phyloP scores from a whole-genome alignment of 495 filamentous ascomycete species.

The Trichocladium antarcticum region DNA sequence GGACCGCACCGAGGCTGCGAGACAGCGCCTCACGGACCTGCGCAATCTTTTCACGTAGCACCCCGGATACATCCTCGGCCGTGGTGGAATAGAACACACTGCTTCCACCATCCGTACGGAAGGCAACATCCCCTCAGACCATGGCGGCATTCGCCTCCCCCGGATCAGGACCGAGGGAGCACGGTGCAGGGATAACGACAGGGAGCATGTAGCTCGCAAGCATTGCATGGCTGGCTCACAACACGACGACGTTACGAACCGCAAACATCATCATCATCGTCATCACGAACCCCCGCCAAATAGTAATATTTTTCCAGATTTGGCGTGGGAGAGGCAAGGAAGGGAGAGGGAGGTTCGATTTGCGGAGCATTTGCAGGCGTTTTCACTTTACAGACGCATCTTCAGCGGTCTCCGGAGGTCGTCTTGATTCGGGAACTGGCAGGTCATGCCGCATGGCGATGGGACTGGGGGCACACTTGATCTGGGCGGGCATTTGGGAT shows the following conservation, averaged over 20 bases:
- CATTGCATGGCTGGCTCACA: not conserved
- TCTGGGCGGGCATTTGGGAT: not conserved
- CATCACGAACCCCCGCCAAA: not conserved
- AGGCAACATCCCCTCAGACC: too few species aligned
- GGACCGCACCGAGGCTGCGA: slow-evolving; percentile 62
- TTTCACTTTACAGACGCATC: not conserved
- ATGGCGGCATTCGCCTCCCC: too few species aligned
- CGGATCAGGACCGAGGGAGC: not conserved
- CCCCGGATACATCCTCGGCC: not conserved
- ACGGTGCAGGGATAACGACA: not conserved
- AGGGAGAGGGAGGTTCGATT: not conserved
- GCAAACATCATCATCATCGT: not conserved
- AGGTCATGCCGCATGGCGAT: not conserved
- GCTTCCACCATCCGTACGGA: too few species aligned
- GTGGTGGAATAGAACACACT: not conserved
- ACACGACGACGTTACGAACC: not conserved
- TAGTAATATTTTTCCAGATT: not conserved
- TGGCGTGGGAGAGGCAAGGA: not conserved
- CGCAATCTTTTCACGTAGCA: slow-evolving; percentile 65
- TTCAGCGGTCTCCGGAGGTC: not conserved
- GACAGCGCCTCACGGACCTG: slow-evolving; percentile 67
- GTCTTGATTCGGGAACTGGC: not conserved
- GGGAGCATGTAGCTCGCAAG: not conserved
- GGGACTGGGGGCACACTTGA: too few species aligned
- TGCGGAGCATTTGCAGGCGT: not conserved